Evolutionary conservation across 352 stramenopile genomes (phyloP).

Genomic region (Peronospora belbahrii): DNA sequence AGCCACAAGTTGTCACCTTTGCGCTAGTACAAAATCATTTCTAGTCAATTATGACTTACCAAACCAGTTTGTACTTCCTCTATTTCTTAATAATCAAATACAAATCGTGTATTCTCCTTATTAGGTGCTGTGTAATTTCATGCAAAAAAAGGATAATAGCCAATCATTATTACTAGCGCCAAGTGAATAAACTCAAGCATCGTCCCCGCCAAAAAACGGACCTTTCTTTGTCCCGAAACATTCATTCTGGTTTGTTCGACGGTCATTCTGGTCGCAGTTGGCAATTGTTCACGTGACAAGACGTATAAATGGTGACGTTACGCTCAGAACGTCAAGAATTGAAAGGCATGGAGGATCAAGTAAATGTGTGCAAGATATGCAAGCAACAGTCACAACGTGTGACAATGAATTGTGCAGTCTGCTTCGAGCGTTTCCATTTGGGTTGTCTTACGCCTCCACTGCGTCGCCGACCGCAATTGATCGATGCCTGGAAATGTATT

Average conservation of each 20-base stretch:
- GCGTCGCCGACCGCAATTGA: constrained; percentile 33
- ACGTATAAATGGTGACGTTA: constrained; percentile 14
- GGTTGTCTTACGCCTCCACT: constrained; percentile 45
- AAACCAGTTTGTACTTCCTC: no score
- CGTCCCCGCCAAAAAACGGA: constrained; percentile 7
- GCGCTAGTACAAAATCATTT: no score
- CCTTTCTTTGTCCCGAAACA: constrained; percentile 6
- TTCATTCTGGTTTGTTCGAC: constrained; percentile 1
- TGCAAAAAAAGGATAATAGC: background rate
- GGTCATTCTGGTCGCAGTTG: constrained; percentile 2
- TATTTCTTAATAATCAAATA: no score
- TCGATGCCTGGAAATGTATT: constrained; percentile 35
- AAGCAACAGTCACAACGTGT: constrained; percentile 30
- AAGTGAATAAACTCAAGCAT: constrained; percentile 1
- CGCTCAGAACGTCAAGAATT: constrained; percentile 2
- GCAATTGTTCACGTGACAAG: constrained; percentile 17
- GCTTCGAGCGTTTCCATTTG: constrained; percentile 42
- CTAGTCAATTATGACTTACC: background rate
- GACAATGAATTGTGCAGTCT: constrained; percentile 36
- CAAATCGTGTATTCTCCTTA: no score
- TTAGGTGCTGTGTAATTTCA: no score
- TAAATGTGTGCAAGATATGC: constrained; percentile 34
- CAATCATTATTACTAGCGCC: constrained; percentile 6
- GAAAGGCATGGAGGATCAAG: constrained; percentile 7
- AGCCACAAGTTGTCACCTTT: background rate